Evolutionary conservation across 805 yeast species (phyloP).

Genomic region (Yamadazyma ubonensis): DNA sequence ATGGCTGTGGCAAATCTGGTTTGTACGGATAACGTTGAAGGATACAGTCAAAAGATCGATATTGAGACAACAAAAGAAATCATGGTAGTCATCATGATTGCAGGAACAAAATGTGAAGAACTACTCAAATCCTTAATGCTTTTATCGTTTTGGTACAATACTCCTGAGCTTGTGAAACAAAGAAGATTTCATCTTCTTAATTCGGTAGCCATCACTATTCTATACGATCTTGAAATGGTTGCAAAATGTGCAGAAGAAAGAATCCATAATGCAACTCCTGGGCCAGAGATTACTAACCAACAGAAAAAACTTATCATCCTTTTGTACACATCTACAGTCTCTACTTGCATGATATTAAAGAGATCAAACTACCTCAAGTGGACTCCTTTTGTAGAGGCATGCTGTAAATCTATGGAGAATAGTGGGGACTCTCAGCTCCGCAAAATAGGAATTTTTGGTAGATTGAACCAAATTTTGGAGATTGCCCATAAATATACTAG

Average conservation of each 20-base stretch:
- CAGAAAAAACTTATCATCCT: constrained; percentile 53
- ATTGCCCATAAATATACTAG: constrained; percentile 54
- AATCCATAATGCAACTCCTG: background rate
- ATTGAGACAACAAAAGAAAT: constrained; percentile 51
- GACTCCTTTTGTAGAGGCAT: constrained; percentile 63
- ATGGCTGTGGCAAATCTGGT: constrained; percentile 59
- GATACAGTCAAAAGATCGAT: constrained; percentile 49
- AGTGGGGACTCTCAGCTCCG: constrained; percentile 31
- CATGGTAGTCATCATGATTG: constrained; percentile 59
- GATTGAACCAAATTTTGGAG: constrained; percentile 60
- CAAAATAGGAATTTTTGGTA: constrained; percentile 56
- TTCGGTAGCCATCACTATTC: constrained; percentile 61
- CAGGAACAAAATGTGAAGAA: constrained; percentile 71
- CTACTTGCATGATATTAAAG: constrained; percentile 63
- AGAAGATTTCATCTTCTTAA: constrained; percentile 73
- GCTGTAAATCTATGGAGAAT: constrained; percentile 49
- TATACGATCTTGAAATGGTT: constrained; percentile 74
- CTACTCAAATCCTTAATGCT: constrained; percentile 60
- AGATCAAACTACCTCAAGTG: constrained; percentile 62
- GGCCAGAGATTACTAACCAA: constrained; percentile 29
- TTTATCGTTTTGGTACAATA: constrained; percentile 75
- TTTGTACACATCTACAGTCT: constrained; percentile 60
- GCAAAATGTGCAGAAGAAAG: constrained; percentile 37
- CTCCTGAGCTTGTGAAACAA: constrained; percentile 78
- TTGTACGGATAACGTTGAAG: constrained; percentile 33